Percentiles rank a stretch among this genome's conserved stretches.
These are phyloP conservation scores for Artomyces pyxidatus DNA, from an alignment of 768 basidiomycete genomes.

Conservation along the genomic window DNA sequence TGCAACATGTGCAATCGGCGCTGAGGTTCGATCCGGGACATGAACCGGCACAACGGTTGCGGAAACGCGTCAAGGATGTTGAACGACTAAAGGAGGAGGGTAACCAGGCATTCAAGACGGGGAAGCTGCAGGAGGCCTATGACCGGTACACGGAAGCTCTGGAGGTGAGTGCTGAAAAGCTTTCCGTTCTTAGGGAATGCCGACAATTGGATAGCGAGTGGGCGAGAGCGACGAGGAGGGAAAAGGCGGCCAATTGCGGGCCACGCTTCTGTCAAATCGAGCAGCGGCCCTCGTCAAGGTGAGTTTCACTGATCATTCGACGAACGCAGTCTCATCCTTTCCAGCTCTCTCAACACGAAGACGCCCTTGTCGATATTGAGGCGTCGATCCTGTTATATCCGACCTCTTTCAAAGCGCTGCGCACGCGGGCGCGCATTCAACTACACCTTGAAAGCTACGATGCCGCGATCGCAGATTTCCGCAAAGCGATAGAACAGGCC, in stretches of 20 bases:
- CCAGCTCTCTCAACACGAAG: conserved; percentile 56
- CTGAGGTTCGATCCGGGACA: conserved; percentile 75
- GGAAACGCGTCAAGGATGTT: conserved; percentile 76
- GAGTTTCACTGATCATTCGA: not conserved
- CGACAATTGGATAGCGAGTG: conserved; percentile 39
- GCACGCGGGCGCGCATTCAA: conserved; percentile 77
- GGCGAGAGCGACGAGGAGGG: conserved; percentile 64
- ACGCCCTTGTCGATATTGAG: conserved; percentile 66
- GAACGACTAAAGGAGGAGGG: conserved; percentile 83
- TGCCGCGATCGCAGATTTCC: conserved; percentile 65
- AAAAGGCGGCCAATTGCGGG: conserved; percentile 73
- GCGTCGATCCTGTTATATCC: conserved; percentile 55
- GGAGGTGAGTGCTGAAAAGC: conserved; percentile 35
- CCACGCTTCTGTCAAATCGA: conserved; percentile 74
- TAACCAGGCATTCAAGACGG: conserved; percentile 63
- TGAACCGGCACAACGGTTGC: conserved; percentile 56
- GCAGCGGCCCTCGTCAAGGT: conserved; percentile 79
- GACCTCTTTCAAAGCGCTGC: conserved; percentile 74
- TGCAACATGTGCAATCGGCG: conserved; percentile 63
- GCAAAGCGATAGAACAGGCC: conserved; percentile 68
- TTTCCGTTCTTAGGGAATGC: not conserved
- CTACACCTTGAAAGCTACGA: conserved; percentile 72
- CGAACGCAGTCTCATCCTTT: not conserved
- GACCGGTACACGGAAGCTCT: conserved; percentile 65
- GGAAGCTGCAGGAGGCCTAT: conserved; percentile 52